Conservation (phyloP, 1,284 basidiomycete genomes). For the Marasmius tenuissimus region DNA sequence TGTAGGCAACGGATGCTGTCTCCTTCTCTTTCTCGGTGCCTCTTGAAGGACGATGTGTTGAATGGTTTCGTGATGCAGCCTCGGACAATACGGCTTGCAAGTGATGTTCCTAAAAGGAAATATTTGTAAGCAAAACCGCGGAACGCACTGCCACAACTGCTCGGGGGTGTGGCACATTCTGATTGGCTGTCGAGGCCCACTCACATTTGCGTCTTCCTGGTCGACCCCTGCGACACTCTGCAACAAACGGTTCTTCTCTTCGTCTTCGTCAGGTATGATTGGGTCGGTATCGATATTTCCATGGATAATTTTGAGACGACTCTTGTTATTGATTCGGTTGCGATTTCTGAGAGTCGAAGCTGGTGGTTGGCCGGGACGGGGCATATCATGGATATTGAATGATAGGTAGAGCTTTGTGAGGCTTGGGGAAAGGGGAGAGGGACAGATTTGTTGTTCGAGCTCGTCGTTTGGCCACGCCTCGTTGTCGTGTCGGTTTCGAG, state of each 20-base stretch:
- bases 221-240: constrained; percentile 68
- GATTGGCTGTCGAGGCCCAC: constrained; percentile 38
- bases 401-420: constrained; percentile 23
- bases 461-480: constrained; percentile 26
- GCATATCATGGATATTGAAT: constrained; percentile 68
- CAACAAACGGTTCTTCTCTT: constrained; percentile 67
- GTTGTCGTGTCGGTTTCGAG: constrained; percentile 40
- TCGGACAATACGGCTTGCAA: constrained; percentile 84
- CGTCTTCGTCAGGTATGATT: constrained; percentile 79
- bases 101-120: constrained; percentile 80
- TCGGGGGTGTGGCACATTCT: constrained; percentile 30
- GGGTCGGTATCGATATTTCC: constrained; percentile 81
- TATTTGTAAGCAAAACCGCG: constrained; percentile 65
- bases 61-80: constrained; percentile 58
- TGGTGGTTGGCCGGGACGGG: constrained; percentile 71
- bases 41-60: constrained; percentile 40
- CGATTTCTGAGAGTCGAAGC: constrained; percentile 77
- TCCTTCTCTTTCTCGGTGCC: constrained; percentile 41
- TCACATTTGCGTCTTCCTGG: constrained; percentile 86
- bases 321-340: constrained; percentile 90
- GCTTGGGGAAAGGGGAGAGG: constrained; percentile 15
- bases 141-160: constrained; percentile 42
- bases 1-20: constrained; percentile 64
- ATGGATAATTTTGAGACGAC: constrained; percentile 79
- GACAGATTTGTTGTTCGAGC: constrained; percentile 19